A percentile compares a stretch with the other conserved stretches of the same genome.
Evolutionary conservation across 768 basidiomycete species (phyloP).

Genomic region (Pisolithus orientalis): DNA sequence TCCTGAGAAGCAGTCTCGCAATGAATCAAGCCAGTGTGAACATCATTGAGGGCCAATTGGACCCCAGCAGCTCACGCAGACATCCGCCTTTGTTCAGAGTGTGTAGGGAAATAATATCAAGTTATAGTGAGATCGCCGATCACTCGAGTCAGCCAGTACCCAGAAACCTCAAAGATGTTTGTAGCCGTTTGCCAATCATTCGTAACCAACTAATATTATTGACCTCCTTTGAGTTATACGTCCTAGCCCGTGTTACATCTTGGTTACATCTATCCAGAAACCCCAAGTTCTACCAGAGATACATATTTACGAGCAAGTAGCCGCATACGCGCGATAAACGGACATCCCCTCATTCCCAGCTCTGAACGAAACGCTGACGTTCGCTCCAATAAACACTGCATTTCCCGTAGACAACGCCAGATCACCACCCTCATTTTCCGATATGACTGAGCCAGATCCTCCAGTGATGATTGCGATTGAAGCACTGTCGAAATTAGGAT

Average conservation of each 20-base stretch:
- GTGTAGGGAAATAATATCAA: neutral
- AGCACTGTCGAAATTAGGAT: constrained; percentile 70
- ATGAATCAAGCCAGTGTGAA: constrained; percentile 40
- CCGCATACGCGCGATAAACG: constrained; percentile 26
- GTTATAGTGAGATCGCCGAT: constrained; percentile 6
- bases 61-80: constrained; percentile 73
- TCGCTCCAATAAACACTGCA: constrained; percentile 81
- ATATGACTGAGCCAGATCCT: constrained; percentile 53
- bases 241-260: too few species aligned
- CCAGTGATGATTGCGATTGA: constrained; percentile 76
- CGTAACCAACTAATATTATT: too few species aligned
- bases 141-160: constrained; percentile 2
- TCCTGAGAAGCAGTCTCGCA: constrained; percentile 15
- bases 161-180: constrained; percentile 13
- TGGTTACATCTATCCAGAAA: too few species aligned
- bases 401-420: constrained; percentile 55
- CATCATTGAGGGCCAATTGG: constrained; percentile 55
- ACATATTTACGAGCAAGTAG: neutral
- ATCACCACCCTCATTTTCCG: constrained; percentile 33
- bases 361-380: constrained; percentile 45
- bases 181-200: constrained; percentile 7
- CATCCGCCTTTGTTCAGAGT: constrained; percentile 37
- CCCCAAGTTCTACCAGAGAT: too few species aligned
- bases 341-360: constrained; percentile 20
- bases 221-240: too few species aligned